Conservation (phyloP, 805 yeast genomes). For the Wickerhamia fluorescens region DNA sequence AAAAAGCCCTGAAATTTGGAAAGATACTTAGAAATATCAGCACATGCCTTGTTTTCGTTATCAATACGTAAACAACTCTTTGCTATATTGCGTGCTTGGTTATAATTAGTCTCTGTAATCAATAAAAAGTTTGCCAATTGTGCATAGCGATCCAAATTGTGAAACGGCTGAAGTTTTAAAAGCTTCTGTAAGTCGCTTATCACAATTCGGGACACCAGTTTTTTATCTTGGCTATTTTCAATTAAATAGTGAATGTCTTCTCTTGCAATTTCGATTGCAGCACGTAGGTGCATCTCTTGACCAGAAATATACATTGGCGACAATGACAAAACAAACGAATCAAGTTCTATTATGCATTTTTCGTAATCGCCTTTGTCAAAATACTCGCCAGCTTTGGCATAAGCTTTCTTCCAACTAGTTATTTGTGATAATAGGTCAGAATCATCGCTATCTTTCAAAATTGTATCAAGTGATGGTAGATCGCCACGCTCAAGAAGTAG, state of each 20-base stretch:
- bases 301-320: conserved; percentile 39
- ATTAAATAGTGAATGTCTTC: conserved; percentile 12
- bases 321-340: conserved; percentile 18
- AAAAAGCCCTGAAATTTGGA: conserved; percentile 38
- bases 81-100: conserved; percentile 43
- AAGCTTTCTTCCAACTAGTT: conserved; percentile 8
- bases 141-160: conserved; percentile 18
- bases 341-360: conserved; percentile 20
- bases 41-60: conserved; percentile 63
- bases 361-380: conserved; percentile 12
- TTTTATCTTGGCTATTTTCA: conserved; percentile 2
- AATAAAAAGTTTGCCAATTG: conserved; percentile 25
- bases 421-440: conserved; percentile 1
- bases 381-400: conserved; percentile 6
- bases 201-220: conserved; percentile 9
- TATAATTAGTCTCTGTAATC: conserved; percentile 47
- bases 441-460: conserved; percentile 8
- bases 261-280: conserved; percentile 3
- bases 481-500: conserved; percentile 48
- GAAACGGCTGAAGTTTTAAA: conserved; percentile 20
- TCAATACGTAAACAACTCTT: conserved; percentile 71
- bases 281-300: conserved; percentile 23
- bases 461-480: conserved; percentile 22
- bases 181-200: conserved; percentile 20
- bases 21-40: conserved; percentile 45